Percentiles rank a stretch among this genome's conserved stretches.
These are phyloP conservation scores for Cystofilobasidium macerans DNA, from an alignment of 768 basidiomycete genomes.

Conservation along the genomic window DNA sequence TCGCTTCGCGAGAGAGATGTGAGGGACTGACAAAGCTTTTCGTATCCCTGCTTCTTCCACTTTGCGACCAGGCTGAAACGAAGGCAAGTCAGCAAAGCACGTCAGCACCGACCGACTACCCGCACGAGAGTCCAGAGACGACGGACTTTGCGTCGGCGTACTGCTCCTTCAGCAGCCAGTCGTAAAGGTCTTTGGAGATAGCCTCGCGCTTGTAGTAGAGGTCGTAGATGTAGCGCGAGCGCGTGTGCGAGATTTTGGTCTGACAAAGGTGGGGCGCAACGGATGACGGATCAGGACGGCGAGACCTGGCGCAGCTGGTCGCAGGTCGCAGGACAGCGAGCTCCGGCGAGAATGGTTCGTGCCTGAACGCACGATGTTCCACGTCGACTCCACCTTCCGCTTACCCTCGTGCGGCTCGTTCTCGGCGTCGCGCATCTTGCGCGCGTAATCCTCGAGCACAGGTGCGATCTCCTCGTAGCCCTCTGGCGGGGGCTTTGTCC, in stretches of 20 bases:
- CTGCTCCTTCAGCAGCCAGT: constrained; percentile 94
- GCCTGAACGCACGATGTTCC: constrained; percentile 37
- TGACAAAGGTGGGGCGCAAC: too few relatives aligned
- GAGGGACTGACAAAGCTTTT: constrained; percentile 37
- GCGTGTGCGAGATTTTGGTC: constrained; percentile 96
- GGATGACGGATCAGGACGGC: too few relatives aligned
- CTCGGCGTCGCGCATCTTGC: constrained; percentile 98
- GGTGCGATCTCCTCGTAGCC: constrained; percentile 80
- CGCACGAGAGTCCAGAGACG: neutral
- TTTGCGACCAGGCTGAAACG: constrained; percentile 94
- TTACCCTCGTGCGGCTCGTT: constrained; percentile 98
- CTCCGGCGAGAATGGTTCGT: too few relatives aligned
- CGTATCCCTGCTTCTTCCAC: constrained; percentile 98
- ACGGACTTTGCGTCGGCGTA: constrained; percentile 93
- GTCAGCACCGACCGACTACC: neutral
- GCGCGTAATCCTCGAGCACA: constrained; percentile 95
- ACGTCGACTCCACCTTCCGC: constrained; percentile 36
- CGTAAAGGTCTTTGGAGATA: constrained; percentile 78
- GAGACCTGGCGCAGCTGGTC: too few relatives aligned
- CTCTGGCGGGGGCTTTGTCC: constrained; percentile 89
- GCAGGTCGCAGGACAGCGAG: too few relatives aligned
- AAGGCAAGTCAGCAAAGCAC: neutral
- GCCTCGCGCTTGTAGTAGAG: constrained; percentile 97
- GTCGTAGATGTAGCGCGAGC: constrained; percentile 94
- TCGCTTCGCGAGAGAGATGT: neutral